Evolutionary conservation across 768 basidiomycete genomes (phyloP), one percentile per base, ranked within the genome.

Genomic region (Lyophyllum decastes): DNA sequence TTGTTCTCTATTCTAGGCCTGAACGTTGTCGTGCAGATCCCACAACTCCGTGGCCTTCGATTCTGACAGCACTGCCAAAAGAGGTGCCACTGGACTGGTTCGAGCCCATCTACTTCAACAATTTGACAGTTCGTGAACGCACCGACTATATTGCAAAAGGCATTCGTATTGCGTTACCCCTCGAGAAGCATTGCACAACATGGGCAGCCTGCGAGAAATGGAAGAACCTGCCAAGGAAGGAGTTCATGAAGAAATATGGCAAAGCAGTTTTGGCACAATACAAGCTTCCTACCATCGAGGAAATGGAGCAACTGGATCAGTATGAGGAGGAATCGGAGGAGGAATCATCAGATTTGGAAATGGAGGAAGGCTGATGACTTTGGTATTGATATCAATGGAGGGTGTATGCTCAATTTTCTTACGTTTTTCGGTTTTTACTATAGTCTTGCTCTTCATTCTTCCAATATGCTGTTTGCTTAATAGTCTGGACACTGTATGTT

Each of bases 261-360:
- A 63, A 69, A 27, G 63, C 60, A 9, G 67, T 66, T 1, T 40
- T 61, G 33, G 57, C 16, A 8, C 43, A 49, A 9, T 71, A 71
- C 40, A 43, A 56, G 2, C 45, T 68, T 14, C 70, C 68, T 9
- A 64, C 70, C 2, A 43, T 49, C 22, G 61, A 60, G 25, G 68
- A 68, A 54, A 21, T 66, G 26, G 41, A 43, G 24, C 49, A 49
- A 25, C 57, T 64, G 9, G 45, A 57, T 6, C 19, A 52, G 26
- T 33, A 54, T 30, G 56, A 60, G 27, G 57, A 53, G 21, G 60
- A 61, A 11, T 38, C 35, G 35, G 9, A 11, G 35, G 35, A 38
- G 35, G 35, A 38, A 11, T 38, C 35, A 11, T 38, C 35, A 16
- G 35, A 38, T 2, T 38, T 4, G 35, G 11, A 17, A 38, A 17